A percentile compares a stretch with the other conserved stretches of the same genome.
phyloP scores from a whole-genome alignment of 192 early-diverging fungal species.

The Entrophospora sp. region DNA sequence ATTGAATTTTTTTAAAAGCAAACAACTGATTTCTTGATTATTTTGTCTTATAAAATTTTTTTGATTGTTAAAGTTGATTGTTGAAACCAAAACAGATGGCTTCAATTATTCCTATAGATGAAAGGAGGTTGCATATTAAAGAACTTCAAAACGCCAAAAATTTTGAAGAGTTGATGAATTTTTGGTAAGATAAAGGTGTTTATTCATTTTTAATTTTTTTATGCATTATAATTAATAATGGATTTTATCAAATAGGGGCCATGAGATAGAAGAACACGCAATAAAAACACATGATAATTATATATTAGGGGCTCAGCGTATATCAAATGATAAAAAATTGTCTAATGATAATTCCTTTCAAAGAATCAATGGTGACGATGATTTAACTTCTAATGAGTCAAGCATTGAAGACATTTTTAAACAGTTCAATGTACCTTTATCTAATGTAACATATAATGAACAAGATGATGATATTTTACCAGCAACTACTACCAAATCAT shows the following conservation, averaged over 20 bases:
- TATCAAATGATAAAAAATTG: constrained; percentile 32
- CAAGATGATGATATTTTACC: constrained; percentile 22
- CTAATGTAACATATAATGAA: constrained; percentile 21
- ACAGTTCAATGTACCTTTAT: no score
- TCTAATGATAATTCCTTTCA: no score
- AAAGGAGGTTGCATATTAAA: constrained; percentile 27
- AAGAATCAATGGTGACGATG: no score
- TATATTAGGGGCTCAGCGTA: constrained; percentile 73
- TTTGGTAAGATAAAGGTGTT: constrained; percentile 26
- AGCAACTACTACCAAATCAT: neutral
- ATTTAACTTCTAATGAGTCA: no score
- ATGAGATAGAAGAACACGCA: constrained; percentile 74
- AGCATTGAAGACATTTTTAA: no score
- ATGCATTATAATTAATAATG: neutral
- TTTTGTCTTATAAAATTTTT: no score
- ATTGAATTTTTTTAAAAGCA: no score
- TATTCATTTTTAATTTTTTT: neutral
- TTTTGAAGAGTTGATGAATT: constrained; percentile 39
- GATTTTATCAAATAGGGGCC: no score
- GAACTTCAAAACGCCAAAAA: constrained; percentile 31
- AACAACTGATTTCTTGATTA: no score
- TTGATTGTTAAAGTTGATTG: no score
- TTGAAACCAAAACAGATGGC: no score
- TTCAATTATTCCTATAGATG: constrained; percentile 1
- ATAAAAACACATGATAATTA: constrained; percentile 83